Base-by-base conservation (phyloP, 768 basidiomycete genomes). In the Amanita rubescens region DNA sequence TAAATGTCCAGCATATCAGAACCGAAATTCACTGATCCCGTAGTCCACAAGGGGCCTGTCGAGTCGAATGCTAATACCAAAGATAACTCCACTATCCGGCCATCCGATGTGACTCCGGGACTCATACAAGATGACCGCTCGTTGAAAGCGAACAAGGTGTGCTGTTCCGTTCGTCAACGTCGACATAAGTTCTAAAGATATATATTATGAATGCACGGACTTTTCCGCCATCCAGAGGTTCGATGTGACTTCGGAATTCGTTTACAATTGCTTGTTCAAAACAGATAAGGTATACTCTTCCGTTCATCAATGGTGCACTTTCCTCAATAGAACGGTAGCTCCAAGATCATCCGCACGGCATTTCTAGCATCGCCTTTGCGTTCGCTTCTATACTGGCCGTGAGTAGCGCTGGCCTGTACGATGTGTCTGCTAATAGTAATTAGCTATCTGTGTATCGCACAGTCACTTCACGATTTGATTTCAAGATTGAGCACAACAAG, bases 361-460 rank as follows among this genome's bases (percentile, higher is more conserved):
- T 59, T 50, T 57, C 58, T 14, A 38, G 51, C 20, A 39, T 62
- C 11, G 53, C 45, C 20, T 39, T 50, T 42, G 57, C 54, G 9
- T 22, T 57, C 17, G 49, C 56, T 11, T 19, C 50, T 3, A 51
- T 59, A 33, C 42, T 60, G 22, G 53, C 59, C 35, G 59, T 59
- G 30, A 20, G 55, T 56, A 24, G 24, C 20, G 15, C 7, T 27
- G 27, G 5, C 22, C 17, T 15, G 17, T 19, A 30, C 8, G 15
- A 25, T 3, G 22, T n/a, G 20, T 6, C 48, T 32, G 17, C 35
- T 49, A 7, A 53, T 27, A 5, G 12, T 39, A 14, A 25, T 9
- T 17, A 61, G 60, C 53, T 59, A 22, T 56, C 53, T 12, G 48
- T 59, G 22, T 30, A 51, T 22, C 57, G 52, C 5, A 39, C 33